A percentile compares a stretch with the other conserved stretches of the same genome.
phyloP scores from a whole-genome alignment of 805 yeast species.

The Wickerhamiella cacticola region DNA sequence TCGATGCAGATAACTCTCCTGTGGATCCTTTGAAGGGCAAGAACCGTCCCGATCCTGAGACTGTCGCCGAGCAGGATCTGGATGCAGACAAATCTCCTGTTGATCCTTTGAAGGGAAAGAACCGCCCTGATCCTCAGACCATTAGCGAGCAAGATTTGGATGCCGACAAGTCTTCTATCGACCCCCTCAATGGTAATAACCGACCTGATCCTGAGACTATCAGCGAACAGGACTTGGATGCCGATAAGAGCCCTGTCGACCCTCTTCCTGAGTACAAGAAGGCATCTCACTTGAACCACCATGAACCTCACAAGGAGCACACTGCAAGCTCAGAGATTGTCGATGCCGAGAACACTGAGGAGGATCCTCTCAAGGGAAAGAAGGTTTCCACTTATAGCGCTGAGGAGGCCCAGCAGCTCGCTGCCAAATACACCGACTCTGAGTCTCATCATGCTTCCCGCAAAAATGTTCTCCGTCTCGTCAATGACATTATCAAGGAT shows the following conservation, averaged over 20 bases:
- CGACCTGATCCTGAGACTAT: background rate
- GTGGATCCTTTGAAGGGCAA: conserved; percentile 6
- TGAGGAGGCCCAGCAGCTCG: background rate
- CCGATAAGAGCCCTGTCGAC: conserved; percentile 4
- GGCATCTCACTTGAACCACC: background rate
- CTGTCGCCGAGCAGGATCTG: background rate
- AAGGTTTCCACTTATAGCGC: background rate
- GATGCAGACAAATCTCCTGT: conserved; percentile 1
- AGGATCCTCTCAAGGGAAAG: background rate
- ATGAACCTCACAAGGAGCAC: background rate
- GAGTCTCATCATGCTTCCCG: background rate
- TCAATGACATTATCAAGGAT: conserved; percentile 24
- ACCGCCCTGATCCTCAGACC: background rate
- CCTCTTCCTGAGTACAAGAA: conserved; percentile 7
- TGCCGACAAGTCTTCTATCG: conserved; percentile 1
- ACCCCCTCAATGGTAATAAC: background rate
- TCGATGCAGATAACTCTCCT: conserved; percentile 10
- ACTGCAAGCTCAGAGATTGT: conserved; percentile 5
- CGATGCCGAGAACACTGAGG: background rate
- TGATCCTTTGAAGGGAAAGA: conserved; percentile 1
- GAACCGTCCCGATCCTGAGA: background rate
- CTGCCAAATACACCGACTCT: conserved; percentile 5
- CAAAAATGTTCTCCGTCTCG: conserved; percentile 25
- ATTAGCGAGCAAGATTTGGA: conserved; percentile 2
- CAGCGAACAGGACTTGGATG: conserved; percentile 1